A percentile compares a stretch with the other conserved stretches of the same genome.
phyloP scores from a whole-genome alignment of 192 early-diverging fungal species.

The Backusella westeae region DNA sequence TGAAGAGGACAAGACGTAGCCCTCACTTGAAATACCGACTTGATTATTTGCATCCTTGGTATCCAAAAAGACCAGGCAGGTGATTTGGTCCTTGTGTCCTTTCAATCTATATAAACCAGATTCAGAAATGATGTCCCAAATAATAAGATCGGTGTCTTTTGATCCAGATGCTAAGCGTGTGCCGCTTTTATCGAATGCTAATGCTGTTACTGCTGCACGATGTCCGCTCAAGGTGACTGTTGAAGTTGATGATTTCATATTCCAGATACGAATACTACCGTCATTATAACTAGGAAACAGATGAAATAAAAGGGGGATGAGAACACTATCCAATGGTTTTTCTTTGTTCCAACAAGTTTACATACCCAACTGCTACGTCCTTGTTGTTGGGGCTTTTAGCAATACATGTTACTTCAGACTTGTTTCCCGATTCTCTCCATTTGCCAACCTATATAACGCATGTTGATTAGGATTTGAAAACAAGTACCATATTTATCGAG shows the following conservation, averaged over 20 bases:
- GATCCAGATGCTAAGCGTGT: constrained; percentile 88
- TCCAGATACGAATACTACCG: constrained; percentile 92
- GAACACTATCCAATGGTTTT: neutral
- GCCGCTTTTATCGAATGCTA: constrained; percentile 80
- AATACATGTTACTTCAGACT: constrained; percentile 84
- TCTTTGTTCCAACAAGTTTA: neutral
- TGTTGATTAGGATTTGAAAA: neutral
- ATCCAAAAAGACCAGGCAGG: constrained; percentile 64
- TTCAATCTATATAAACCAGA: constrained; percentile 83
- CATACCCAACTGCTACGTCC: constrained; percentile 84
- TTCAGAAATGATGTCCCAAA: constrained; percentile 95
- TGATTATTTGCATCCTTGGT: constrained; percentile 21
- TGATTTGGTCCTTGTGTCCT: constrained; percentile 96
- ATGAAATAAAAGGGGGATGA: neutral
- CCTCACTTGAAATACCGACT: constrained; percentile 49
- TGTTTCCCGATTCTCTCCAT: constrained; percentile 83
- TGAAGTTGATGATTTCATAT: constrained; percentile 48
- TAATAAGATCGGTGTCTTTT: constrained; percentile 88
- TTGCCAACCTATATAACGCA: constrained; percentile 45
- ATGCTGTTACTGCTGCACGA: constrained; percentile 77
- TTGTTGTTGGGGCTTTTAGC: constrained; percentile 62
- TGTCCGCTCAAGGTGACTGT: constrained; percentile 90
- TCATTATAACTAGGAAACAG: constrained; percentile 65
- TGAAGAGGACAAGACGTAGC: constrained; percentile 83
- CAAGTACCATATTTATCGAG: too few relatives aligned